A percentile compares a stretch with the other conserved stretches of the same genome.
Evolutionary conservation across 352 stramenopile species (phyloP).

Genomic region (Phytophthora ramorum): DNA sequence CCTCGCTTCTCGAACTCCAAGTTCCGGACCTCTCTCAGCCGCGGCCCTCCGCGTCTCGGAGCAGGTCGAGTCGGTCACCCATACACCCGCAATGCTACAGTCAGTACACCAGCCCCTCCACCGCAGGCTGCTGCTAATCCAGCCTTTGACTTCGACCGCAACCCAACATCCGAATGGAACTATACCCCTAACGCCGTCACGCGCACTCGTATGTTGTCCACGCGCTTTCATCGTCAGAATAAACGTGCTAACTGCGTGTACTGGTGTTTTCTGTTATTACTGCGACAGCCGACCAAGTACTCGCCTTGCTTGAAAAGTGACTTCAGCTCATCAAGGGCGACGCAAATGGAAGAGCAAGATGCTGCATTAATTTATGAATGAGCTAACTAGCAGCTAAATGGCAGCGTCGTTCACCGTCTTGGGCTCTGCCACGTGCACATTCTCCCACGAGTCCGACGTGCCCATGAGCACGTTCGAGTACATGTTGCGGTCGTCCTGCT

Average conservation of each 20-base stretch:
- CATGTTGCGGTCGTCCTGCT: constrained; percentile 71
- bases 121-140: constrained; percentile 1
- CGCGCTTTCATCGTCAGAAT: background rate
- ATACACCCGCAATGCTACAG: constrained; percentile 18
- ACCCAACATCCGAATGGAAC: constrained; percentile 69
- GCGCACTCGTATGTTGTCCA: constrained; percentile 52
- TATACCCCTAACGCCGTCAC: constrained; percentile 53
- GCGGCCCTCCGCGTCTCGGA: constrained; percentile 20
- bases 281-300: constrained; percentile 59
- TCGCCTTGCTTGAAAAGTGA: constrained; percentile 56
- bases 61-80: constrained; percentile 10
- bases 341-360: background rate
- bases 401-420: constrained; percentile 14
- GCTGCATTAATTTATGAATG: constrained; percentile 29
- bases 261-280: constrained; percentile 1
- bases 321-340: background rate
- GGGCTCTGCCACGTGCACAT: constrained; percentile 23
- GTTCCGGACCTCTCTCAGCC: constrained; percentile 39
- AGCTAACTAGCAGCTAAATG: constrained; percentile 17
- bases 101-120: constrained; percentile 6
- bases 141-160: constrained; percentile 59
- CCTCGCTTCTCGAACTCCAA: constrained; percentile 30
- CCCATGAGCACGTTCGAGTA: constrained; percentile 67
- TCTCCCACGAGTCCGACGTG: constrained; percentile 78
- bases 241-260: constrained; percentile 1